Evolutionary conservation across 2,329 filamentous ascomycete species (phyloP).

Genomic region (Aspergillus brunneoviolaceus): DNA sequence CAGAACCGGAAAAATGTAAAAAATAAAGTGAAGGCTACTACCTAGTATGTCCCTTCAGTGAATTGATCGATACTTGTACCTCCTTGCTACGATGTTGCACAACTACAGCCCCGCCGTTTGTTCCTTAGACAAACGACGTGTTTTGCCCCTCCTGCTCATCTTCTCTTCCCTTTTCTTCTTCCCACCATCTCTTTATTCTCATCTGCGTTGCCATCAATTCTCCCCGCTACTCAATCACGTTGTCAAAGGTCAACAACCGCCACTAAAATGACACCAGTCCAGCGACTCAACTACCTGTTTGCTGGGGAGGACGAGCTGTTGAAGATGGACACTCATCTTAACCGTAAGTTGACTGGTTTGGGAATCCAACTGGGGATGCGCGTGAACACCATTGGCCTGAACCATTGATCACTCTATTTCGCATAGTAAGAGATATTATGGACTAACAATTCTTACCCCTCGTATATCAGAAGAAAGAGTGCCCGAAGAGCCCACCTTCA

Average conservation of each 20-base stretch:
- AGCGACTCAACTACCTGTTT: background rate
- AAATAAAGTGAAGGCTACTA: too few species aligned
- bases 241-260: too few species aligned
- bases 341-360: background rate
- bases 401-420: background rate
- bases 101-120: background rate
- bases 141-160: background rate
- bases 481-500: background rate
- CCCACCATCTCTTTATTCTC: background rate
- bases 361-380: background rate
- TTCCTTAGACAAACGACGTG: background rate
- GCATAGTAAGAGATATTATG: background rate
- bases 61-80: too few species aligned
- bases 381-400: background rate
- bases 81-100: background rate
- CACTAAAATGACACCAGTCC: background rate
- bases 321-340: background rate
- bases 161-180: too few species aligned
- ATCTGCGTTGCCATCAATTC: background rate
- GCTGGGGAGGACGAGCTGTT: background rate
- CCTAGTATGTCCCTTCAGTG: too few species aligned
- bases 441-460: background rate
- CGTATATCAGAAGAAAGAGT: background rate
- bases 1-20: too few species aligned
- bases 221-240: too few species aligned